phyloP scores from a whole-genome alignment of 495 filamentous ascomycete species.

The Lasiosphaeriaceae sp. region DNA sequence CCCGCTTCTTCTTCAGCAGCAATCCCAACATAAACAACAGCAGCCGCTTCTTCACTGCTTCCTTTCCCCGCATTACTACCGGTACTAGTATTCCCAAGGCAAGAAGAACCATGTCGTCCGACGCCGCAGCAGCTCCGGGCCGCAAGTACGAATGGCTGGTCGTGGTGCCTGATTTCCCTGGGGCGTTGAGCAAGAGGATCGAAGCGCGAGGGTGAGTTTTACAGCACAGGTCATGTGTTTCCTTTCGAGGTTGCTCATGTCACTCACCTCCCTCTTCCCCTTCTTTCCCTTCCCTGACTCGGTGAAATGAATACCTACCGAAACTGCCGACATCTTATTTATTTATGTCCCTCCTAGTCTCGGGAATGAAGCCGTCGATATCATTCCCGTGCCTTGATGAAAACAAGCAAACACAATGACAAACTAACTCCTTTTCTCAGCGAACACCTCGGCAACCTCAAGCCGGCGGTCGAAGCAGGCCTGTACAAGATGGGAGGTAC shows the following conservation, averaged over 20 bases:
- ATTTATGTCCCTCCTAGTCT: no score
- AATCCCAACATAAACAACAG: no score
- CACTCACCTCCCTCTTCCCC: no score
- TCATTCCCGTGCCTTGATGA: no score
- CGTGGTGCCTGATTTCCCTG: conserved; percentile 73
- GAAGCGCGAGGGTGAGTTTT: conserved; percentile 65
- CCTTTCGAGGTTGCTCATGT: neutral
- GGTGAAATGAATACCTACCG: no score
- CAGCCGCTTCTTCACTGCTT: neutral
- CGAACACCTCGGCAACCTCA: conserved; percentile 53
- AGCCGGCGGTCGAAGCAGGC: conserved; percentile 39
- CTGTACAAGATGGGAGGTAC: conserved; percentile 56
- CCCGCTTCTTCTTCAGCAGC: no score
- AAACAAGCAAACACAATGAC: neutral
- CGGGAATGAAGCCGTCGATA: no score
- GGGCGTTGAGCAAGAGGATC: conserved; percentile 61
- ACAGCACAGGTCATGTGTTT: neutral
- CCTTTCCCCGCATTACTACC: neutral
- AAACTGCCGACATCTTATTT: no score
- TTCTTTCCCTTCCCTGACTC: no score
- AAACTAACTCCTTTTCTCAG: conserved; percentile 28
- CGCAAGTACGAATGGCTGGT: conserved; percentile 76
- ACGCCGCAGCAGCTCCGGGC: conserved; percentile 10
- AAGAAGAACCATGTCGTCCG: conserved; percentile 38
- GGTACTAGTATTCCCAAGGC: neutral